Evolutionary conservation across 768 basidiomycete genomes (phyloP).

Genomic region (Multifurca ochricompacta): DNA sequence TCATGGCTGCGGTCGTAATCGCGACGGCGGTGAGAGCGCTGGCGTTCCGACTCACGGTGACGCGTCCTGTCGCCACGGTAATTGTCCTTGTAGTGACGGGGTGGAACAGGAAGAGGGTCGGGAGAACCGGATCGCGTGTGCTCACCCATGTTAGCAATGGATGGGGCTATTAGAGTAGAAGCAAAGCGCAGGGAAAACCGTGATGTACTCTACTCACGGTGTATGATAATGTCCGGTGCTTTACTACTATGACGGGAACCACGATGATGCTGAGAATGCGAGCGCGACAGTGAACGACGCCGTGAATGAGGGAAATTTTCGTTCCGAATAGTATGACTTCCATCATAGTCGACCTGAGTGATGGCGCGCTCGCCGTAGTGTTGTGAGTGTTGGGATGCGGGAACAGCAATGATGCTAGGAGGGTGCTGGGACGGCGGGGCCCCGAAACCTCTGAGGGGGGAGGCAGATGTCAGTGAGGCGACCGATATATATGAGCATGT

Average conservation of each 20-base stretch:
- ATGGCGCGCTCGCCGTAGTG: constrained; percentile 17
- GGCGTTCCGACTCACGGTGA: background rate
- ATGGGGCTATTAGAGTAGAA: constrained; percentile 8
- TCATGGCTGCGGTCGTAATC: constrained; percentile 3
- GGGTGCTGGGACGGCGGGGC: background rate
- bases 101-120: constrained; percentile 14
- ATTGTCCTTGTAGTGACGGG: constrained; percentile 1
- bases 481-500: background rate
- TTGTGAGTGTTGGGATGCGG: constrained; percentile 9
- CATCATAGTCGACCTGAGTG: constrained; percentile 14
- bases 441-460: constrained; percentile 3
- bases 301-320: constrained; percentile 1
- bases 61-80: constrained; percentile 2
- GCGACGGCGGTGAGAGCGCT: constrained; percentile 10
- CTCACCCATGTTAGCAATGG: constrained; percentile 1
- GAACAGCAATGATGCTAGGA: background rate
- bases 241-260: constrained; percentile 12
- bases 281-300: background rate
- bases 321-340: constrained; percentile 1
- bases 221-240: constrained; percentile 11
- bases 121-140: constrained; percentile 8
- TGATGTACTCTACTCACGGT: constrained; percentile 1
- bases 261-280: constrained; percentile 6
- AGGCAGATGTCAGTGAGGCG: no score
- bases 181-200: background rate